Evolutionary conservation across 2,329 filamentous ascomycete species (phyloP), one percentile per base, ranked within the genome.

Genomic region (Diaporthe sp.): DNA sequence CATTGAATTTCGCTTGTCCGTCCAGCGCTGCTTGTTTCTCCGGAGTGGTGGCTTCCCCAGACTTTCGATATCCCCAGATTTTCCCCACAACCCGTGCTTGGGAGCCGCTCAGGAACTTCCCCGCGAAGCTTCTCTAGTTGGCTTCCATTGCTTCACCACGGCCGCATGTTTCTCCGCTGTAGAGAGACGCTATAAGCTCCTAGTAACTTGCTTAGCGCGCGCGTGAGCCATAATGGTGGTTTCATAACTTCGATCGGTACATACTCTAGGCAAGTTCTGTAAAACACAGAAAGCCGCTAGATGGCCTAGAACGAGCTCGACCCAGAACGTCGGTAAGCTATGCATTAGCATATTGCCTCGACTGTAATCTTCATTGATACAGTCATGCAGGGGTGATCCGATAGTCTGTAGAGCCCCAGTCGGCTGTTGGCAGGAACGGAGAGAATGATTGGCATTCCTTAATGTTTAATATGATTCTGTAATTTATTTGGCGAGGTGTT

Each of bases 31-130:
- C 12, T 51, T 31, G 62, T 62, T 51, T 53, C 44, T n/a, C 62
- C 28, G 46, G 44, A 28, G 17, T 37, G 28, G 13, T 6, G 31
- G 1, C 61, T 51, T 17, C 62, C 59, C 62, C 62, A 51, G 46
- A 39, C 49, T 37, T 65, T 68, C 13, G 62, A 37, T 10, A 46
- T 55, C 72, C 62, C 72, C 72, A 68, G 53, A 17, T 74, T 61
- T 55, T 49, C 72, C 72, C 72, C 72, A 61, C 72, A 61, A 51
- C 22, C 72, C 55, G 65, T 28, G 22, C 34, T 25, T 19, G 31
- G 2, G 31, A 53, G 65, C 65, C 65, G 65, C 31, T 7, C 6
- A 19, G 46, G 28, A 19, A 10, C 34, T 53, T 68, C 65, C 65
- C 65, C 65, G 65, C 65, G 31, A 53, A 12, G 25, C 46, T 28